These are phyloP conservation scores for Nepenthes alata DNA, from an alignment of 179 eudicot genomes.

Conservation along the genomic window DNA sequence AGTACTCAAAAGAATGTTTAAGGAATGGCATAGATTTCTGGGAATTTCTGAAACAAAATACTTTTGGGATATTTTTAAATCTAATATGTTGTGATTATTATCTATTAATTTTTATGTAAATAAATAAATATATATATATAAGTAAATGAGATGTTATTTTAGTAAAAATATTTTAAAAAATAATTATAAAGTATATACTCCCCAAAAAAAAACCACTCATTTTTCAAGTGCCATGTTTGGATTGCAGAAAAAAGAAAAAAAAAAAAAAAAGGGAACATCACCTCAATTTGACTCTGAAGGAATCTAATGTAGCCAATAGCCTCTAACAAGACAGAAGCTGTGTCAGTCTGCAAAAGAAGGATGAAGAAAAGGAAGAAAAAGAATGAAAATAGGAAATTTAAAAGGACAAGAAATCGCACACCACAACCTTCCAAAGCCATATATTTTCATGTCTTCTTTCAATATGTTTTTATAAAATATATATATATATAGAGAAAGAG, in stretches of 20 bases:
- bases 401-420: background rate
- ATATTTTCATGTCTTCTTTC: slow-evolving; percentile 7
- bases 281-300: slow-evolving; percentile 68
- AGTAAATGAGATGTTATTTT: background rate
- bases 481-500: background rate
- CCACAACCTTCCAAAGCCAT: slow-evolving; percentile 12
- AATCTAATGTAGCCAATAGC: slow-evolving; percentile 60
- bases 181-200: background rate
- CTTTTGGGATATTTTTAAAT: too few species aligned
- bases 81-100: background rate
- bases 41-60: too few species aligned
- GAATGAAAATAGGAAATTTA: background rate
- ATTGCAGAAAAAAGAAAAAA: slow-evolving; percentile 1
- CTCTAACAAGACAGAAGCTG: slow-evolving; percentile 63
- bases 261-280: slow-evolving; percentile 13
- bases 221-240: slow-evolving; percentile 2
- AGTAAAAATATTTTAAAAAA: background rate
- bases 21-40: too few species aligned
- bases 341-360: slow-evolving; percentile 49
- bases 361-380: background rate
- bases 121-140: too few species aligned
- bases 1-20: too few species aligned
- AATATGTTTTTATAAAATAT: background rate
- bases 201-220: background rate
- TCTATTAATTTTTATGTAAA: too few species aligned